phyloP scores from a whole-genome alignment of 2,329 filamentous ascomycete species.

The Botrytis paeoniae region DNA sequence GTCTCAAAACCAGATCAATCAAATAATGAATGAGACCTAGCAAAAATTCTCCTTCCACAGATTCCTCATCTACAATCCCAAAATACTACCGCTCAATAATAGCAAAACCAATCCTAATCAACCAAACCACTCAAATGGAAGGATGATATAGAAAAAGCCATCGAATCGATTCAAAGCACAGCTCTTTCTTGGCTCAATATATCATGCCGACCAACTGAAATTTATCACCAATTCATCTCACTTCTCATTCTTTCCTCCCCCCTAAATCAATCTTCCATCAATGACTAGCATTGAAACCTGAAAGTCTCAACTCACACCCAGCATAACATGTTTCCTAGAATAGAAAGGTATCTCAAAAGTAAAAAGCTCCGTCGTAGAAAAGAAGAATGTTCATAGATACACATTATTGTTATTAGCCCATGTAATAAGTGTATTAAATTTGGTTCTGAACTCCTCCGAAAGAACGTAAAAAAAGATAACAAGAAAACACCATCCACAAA shows the following conservation, averaged over 20 bases:
- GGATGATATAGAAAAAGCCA: not conserved
- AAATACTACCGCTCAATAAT: not conserved
- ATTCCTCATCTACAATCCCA: not conserved
- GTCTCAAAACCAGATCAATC: not conserved
- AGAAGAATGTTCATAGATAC: slow-evolving; percentile 15
- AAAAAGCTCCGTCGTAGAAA: slow-evolving; percentile 11
- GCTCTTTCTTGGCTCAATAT: not conserved
- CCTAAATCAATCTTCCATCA: not conserved
- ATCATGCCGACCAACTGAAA: not conserved
- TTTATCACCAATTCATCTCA: not conserved
- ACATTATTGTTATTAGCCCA: slow-evolving; percentile 21
- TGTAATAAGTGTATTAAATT: slow-evolving; percentile 12
- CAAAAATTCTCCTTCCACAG: not conserved
- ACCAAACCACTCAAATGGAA: not conserved
- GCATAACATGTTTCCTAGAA: not conserved
- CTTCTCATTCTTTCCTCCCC: not conserved
- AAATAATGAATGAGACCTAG: not conserved
- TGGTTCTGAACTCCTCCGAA: slow-evolving; percentile 11
- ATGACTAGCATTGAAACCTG: slow-evolving; percentile 15
- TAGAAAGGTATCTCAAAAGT: slow-evolving; percentile 9
- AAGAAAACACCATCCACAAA: not conserved
- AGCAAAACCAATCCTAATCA: not conserved
- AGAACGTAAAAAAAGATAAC: slow-evolving; percentile 15
- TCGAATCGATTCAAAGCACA: slow-evolving; percentile 8
- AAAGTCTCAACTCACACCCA: slow-evolving; percentile 3